These are phyloP conservation scores for Ogataea ganodermae DNA, from an alignment of 805 yeast genomes.

Conservation along the genomic window DNA sequence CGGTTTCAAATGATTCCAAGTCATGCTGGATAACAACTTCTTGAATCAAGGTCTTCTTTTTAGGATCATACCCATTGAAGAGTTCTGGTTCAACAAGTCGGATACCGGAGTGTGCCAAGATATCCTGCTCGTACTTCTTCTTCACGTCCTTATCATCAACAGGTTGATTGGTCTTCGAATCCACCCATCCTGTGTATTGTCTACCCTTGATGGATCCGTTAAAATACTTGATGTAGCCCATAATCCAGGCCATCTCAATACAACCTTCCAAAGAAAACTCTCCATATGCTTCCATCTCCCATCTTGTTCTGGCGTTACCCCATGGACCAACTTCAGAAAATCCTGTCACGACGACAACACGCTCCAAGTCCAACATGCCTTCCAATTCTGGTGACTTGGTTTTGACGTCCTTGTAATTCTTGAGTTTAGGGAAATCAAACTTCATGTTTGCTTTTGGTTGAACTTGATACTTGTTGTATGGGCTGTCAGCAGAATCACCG, in stretches of 20 bases:
- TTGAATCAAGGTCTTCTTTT: constrained; percentile 89
- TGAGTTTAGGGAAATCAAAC: constrained; percentile 88
- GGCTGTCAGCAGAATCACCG: constrained; percentile 87
- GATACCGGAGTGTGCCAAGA: constrained; percentile 93
- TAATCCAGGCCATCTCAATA: constrained; percentile 99
- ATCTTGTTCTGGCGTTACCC: constrained; percentile 98
- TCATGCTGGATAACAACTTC: constrained; percentile 97
- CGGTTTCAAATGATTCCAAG: constrained; percentile 92
- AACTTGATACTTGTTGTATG: constrained; percentile 73
- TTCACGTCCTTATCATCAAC: constrained; percentile 95
- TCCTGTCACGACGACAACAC: constrained; percentile 94
- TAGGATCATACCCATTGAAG: constrained; percentile 92
- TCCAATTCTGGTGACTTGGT: constrained; percentile 70
- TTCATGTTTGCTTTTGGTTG: constrained; percentile 95
- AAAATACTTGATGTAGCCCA: constrained; percentile 96
- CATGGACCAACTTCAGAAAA: constrained; percentile 99
- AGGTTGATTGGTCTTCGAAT: constrained; percentile 87
- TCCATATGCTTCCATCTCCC: constrained; percentile 98
- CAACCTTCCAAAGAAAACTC: constrained; percentile 96
- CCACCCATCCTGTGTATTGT: constrained; percentile 97
- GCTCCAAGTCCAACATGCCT: constrained; percentile 90
- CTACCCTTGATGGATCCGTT: constrained; percentile 87
- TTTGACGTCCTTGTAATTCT: constrained; percentile 73
- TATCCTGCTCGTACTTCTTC: constrained; percentile 84
- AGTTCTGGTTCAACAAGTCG: constrained; percentile 95